Evolutionary conservation across 371 early-diverging fungal species (phyloP), one percentile per base, ranked within the genome.

Genomic region (Homolaphlyctis polyrhiza): DNA sequence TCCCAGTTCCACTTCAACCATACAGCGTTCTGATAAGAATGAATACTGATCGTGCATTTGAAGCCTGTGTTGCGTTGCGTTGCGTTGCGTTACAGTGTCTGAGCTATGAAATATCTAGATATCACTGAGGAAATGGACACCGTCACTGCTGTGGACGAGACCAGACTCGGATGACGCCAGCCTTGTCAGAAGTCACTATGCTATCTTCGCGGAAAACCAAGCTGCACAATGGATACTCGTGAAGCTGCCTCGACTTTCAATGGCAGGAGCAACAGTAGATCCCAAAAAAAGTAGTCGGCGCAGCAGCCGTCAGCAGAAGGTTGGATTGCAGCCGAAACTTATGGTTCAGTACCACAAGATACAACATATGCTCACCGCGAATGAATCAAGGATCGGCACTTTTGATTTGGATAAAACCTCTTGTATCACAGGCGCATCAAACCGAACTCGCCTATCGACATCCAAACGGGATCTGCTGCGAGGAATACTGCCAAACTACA

Each of bases 81-180:
- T n/a, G n/a, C n/a, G n/a, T n/a, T n/a, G n/a, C n/a, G n/a, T n/a
- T n/a, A n/a, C n/a, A n/a, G n/a, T n/a, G n/a, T n/a, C n/a, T n/a
- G n/a, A n/a, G n/a, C n/a, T n/a, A n/a, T n/a, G n/a, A n/a, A n/a
- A n/a, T n/a, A n/a, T n/a, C n/a, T n/a, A n/a, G n/a, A n/a, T n/a
- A n/a, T n/a, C n/a, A n/a, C n/a, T n/a, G n/a, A n/a, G n/a, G n/a
- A n/a, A n/a, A n/a, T n/a, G n/a, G n/a, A n/a, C n/a, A n/a, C n/a
- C n/a, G n/a, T n/a, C n/a, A n/a, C n/a, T n/a, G n/a, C n/a, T n/a
- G n/a, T 33, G 95, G 96, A 21, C 95, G 79, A 62, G 75, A 66
- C 94, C 94, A 96, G 11, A 90, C 69, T 65, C 86, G 89, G 43
- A 96, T 77, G 33, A 82, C 74, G 0, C 96, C 96, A 18, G 82